Evolutionary conservation across 805 yeast species (phyloP), one percentile per base, ranked within the genome.

Genomic region (Huiozyma naganishii): DNA sequence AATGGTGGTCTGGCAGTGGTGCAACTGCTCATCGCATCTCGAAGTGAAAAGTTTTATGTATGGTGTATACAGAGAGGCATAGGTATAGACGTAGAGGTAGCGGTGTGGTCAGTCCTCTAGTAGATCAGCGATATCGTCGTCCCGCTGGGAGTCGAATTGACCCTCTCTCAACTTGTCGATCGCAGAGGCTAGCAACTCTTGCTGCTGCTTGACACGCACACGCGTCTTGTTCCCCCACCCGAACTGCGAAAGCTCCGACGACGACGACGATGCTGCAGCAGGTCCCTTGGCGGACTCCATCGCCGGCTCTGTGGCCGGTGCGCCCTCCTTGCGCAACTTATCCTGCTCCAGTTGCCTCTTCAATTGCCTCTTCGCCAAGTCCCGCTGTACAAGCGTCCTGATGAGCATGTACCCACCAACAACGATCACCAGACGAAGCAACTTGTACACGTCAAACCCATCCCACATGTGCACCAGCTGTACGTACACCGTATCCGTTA

Each of bases 221-320:
- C 89, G 74, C 6, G 89, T 82, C 55, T 72, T 72, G 59, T 83
- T 83, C 44, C 92, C 92, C 87, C 88, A 83, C 29, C 92, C 90
- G 68, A 83, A 83, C 9, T 48, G 45, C 36, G 66, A n/a, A n/a
- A n/a, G 65, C 37, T 67, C 59, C 40, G 68, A 61, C 32, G 39
- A 34, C 5, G 38, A 17, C 11, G 30, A 13, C 7, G 29, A 10
- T 6, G 35, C 12, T 29, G 66, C 70, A 32, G 59, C 54, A 29
- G 32, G 10, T 8, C 27, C 9, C 30, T 30, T 29, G n/a, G 17
- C 2, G 27, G 29, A 6, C 28, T n/a, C 23, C 9, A 13, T 54
- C 28, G 61, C 66, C 37, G 69, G 67, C 32, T 61, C 55, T 9
- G 64, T 69, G 5, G 66, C 51, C 11, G 63, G 45, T 10, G 66